Evolutionary conservation across 1,139 yeast genomes (phyloP).

Genomic region (Wickerhamiella infanticola): DNA sequence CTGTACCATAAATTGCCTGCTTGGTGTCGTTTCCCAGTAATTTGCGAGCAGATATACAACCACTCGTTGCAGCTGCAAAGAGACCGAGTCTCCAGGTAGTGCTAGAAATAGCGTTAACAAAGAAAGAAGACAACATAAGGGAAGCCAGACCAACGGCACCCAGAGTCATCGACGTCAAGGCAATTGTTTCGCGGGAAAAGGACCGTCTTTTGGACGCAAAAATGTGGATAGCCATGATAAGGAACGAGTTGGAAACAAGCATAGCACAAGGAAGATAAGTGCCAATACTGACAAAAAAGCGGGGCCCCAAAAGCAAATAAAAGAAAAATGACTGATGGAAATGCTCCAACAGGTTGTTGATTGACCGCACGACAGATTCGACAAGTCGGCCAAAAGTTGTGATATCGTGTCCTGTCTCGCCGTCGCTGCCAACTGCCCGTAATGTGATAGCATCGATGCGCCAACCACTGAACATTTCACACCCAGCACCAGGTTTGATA

Average conservation of each 20-base stretch:
- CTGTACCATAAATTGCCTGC: constrained; percentile 15
- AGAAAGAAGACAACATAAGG: neutral
- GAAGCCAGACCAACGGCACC: constrained; percentile 7
- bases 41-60: neutral
- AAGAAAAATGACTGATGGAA: constrained; percentile 96
- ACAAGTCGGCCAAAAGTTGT: constrained; percentile 85
- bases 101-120: neutral
- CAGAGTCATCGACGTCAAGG: neutral
- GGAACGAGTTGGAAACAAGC: constrained; percentile 52
- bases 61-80: neutral
- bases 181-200: neutral
- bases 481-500: constrained; percentile 39
- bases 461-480: constrained; percentile 93
- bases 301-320: constrained; percentile 67
- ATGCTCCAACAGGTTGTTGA: constrained; percentile 83
- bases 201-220: constrained; percentile 21
- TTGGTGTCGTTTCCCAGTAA: neutral
- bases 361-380: constrained; percentile 76
- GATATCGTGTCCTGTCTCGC: constrained; percentile 43
- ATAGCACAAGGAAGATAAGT: constrained; percentile 84
- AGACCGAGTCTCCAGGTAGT: neutral
- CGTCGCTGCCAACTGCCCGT: constrained; percentile 43
- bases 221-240: constrained; percentile 52
- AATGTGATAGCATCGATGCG: constrained; percentile 82
- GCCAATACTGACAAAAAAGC: constrained; percentile 78